These are phyloP conservation scores for Aspergillus brunneoviolaceus DNA, from an alignment of 2,329 filamentous ascomycete genomes.

Conservation along the genomic window DNA sequence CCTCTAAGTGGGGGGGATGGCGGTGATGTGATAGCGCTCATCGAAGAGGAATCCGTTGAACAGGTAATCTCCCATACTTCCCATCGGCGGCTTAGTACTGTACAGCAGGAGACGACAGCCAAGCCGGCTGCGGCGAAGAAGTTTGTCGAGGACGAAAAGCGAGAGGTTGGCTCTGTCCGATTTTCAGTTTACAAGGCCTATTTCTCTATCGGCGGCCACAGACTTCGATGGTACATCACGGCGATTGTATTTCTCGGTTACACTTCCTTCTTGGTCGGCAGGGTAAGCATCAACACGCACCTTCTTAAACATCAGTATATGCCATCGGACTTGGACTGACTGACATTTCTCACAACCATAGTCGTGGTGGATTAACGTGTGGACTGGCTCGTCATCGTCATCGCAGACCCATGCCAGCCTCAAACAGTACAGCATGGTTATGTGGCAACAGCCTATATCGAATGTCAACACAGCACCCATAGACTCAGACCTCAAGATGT, in stretches of 20 bases:
- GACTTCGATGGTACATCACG: not conserved
- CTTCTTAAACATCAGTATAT: too few species aligned
- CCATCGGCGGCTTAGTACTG: not conserved
- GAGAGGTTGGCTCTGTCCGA: conserved; percentile 68
- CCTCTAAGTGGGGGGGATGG: not conserved
- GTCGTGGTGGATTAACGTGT: not conserved
- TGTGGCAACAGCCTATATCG: not conserved
- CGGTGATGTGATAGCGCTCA: too few species aligned
- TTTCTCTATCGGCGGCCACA: conserved; percentile 63
- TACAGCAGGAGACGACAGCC: not conserved
- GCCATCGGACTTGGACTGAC: too few species aligned
- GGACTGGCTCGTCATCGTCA: not conserved
- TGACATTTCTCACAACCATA: not conserved
- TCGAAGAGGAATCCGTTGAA: not conserved
- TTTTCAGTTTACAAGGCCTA: conserved; percentile 65
- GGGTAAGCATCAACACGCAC: not conserved
- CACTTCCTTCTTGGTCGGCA: not conserved
- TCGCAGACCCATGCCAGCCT: not conserved
- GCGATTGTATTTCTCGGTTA: not conserved
- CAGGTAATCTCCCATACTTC: not conserved
- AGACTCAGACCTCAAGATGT: not conserved
- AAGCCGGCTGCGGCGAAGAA: conserved; percentile 45
- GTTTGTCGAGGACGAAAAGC: conserved; percentile 72
- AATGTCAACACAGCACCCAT: not conserved
- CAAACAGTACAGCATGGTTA: not conserved